Conservation (phyloP, 108 stramenopile species). For the Nitzschia sp. region DNA sequence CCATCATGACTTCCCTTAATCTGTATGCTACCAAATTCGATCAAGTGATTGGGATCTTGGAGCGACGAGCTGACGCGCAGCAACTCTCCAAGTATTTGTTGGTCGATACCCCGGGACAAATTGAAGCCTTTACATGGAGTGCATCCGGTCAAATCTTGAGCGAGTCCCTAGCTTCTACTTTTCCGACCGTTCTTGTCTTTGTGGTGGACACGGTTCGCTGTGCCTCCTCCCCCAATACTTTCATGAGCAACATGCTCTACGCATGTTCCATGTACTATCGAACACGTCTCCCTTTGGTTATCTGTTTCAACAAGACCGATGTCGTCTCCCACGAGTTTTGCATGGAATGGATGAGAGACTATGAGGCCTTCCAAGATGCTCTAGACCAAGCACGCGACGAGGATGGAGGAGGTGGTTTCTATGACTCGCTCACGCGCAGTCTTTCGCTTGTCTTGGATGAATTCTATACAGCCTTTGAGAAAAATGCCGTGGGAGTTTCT, state of each 20-base stretch:
- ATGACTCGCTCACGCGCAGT: slow-evolving; percentile 88
- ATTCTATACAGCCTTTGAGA: slow-evolving; percentile 87
- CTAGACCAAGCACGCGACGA: slow-evolving; percentile 65
- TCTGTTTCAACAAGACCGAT: slow-evolving; percentile 95
- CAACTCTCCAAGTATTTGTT: slow-evolving; percentile 76
- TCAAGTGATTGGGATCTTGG: slow-evolving; percentile 93
- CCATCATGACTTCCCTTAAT: slow-evolving; percentile 97
- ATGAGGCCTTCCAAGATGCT: slow-evolving; percentile 94
- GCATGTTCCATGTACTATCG: slow-evolving; percentile 96
- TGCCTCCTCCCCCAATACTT: slow-evolving; percentile 89
- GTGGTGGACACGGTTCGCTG: slow-evolving; percentile 97
- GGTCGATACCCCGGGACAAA: slow-evolving; percentile 99
- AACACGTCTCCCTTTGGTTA: slow-evolving; percentile 90
- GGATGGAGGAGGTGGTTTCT: slow-evolving; percentile 71
- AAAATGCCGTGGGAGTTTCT: slow-evolving; percentile 81
- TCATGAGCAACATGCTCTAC: slow-evolving; percentile 99
- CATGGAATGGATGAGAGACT: slow-evolving; percentile 98
- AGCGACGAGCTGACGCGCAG: slow-evolving; percentile 63
- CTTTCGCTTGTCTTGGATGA: slow-evolving; percentile 94
- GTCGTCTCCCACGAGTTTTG: slow-evolving; percentile 83
- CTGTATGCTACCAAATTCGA: slow-evolving; percentile 98
- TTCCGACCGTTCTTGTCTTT: slow-evolving; percentile 94
- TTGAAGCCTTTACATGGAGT: slow-evolving; percentile 99
- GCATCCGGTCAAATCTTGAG: slow-evolving; percentile 95
- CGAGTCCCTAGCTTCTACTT: slow-evolving; percentile 88